phyloP scores from a whole-genome alignment of 139 green algal genomes.

The Chlorella sp. region DNA sequence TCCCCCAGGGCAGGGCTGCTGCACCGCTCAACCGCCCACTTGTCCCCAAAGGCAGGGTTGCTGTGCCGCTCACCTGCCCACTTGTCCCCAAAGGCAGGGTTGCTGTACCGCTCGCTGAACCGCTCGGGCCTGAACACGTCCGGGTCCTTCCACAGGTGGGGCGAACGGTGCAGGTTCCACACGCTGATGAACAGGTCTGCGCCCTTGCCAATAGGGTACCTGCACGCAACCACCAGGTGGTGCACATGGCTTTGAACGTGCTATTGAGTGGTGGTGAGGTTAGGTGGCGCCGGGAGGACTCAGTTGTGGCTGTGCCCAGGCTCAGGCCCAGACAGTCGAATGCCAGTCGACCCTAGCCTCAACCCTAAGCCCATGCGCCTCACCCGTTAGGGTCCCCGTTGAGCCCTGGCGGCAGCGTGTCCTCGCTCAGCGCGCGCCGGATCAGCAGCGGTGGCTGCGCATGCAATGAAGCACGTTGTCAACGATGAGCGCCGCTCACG shows the following conservation, averaged over 20 bases:
- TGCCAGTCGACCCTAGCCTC: no score
- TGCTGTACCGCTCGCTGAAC: constrained; percentile 63
- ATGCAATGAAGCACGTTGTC: not conserved
- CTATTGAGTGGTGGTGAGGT: not conserved
- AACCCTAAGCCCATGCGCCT: no score
- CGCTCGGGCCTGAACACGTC: constrained; percentile 87
- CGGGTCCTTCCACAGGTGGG: constrained; percentile 90
- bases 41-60: not conserved
- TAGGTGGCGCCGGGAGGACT: not conserved
- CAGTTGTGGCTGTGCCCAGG: not conserved
- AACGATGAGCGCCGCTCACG: no score
- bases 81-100: constrained; percentile 36
- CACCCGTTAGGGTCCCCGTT: constrained; percentile 28
- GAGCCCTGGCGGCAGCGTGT: constrained; percentile 70
- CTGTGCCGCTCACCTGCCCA: constrained; percentile 44
- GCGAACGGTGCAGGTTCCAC: constrained; percentile 97
- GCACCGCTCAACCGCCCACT: constrained; percentile 29
- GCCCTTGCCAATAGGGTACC: constrained; percentile 87
- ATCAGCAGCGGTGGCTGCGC: constrained; percentile 94
- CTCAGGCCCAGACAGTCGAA: no score
- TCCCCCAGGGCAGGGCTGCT: not conserved
- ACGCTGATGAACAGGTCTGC: constrained; percentile 96
- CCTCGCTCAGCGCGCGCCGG: constrained; percentile 68
- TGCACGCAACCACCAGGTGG: constrained; percentile 8
- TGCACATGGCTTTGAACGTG: not conserved